A percentile compares a stretch with the other conserved stretches of the same genome.
phyloP scores from a whole-genome alignment of 148 eudicot genomes.

The Rheum nobile region DNA sequence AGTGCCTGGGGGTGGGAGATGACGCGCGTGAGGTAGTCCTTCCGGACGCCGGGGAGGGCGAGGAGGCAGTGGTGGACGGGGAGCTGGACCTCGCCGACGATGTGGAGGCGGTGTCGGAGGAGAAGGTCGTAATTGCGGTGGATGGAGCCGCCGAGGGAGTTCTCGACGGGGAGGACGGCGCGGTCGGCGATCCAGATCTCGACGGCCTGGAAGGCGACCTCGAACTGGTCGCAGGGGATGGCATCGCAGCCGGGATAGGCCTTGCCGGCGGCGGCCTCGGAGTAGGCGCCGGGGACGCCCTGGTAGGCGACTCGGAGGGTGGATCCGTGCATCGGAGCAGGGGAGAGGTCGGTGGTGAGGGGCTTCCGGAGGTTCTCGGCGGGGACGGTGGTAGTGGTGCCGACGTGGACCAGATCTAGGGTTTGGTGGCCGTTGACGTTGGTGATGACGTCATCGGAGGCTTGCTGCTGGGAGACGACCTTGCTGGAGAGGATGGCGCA shows the following conservation, averaged over 20 bases:
- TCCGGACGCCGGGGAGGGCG: conserved; percentile 64
- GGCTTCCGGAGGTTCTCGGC: conserved; percentile 43
- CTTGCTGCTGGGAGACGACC: conserved; percentile 38
- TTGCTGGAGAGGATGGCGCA: conserved; percentile 78
- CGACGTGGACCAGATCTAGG: conserved; percentile 46
- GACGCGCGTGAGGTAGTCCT: conserved; percentile 58
- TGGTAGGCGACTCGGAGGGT: conserved; percentile 78
- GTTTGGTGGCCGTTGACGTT: conserved; percentile 53
- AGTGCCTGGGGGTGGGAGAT: conserved; percentile 81
- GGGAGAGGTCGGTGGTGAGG: conserved; percentile 50
- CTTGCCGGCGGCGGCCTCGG: conserved; percentile 83
- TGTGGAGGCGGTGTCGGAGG: conserved; percentile 54
- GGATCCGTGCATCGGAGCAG: conserved; percentile 80
- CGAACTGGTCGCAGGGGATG: conserved; percentile 88
- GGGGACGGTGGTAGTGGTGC: neutral
- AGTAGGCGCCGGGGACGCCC: conserved; percentile 92
- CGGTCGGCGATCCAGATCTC: conserved; percentile 77
- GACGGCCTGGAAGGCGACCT: conserved; percentile 85
- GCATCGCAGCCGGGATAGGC: conserved; percentile 81
- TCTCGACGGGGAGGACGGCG: conserved; percentile 57
- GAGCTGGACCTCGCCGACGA: conserved; percentile 83
- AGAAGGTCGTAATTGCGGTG: conserved; percentile 63
- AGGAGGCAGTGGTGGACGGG: conserved; percentile 87
- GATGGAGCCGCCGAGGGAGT: conserved; percentile 61
- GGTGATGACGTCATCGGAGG: conserved; percentile 17